Percentiles rank a stretch among this genome's conserved stretches.
phyloP scores from a whole-genome alignment of 2,329 filamentous ascomycete genomes.

The Lachnellula hyalina region DNA sequence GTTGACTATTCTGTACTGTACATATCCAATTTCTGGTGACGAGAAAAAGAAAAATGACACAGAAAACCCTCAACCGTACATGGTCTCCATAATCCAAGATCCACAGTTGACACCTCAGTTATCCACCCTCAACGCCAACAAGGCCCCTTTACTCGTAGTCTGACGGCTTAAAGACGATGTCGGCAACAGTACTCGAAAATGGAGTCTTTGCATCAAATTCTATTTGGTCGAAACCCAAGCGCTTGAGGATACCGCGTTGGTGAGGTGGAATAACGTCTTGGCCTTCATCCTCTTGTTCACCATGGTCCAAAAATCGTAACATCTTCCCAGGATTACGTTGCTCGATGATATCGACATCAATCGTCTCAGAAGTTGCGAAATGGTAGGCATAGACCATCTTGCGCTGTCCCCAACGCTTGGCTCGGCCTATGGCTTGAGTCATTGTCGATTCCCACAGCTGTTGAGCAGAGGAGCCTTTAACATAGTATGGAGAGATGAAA shows the following conservation, averaged over 20 bases:
- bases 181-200: background rate
- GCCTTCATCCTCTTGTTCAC: background rate
- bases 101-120: no score
- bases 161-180: background rate
- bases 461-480: conserved; percentile 35
- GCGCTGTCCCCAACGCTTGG: conserved; percentile 51
- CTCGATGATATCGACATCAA: conserved; percentile 13
- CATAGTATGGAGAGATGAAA: conserved; percentile 53
- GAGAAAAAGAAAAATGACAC: no score
- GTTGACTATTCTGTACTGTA: no score
- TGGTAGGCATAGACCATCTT: conserved; percentile 51
- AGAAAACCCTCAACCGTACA: no score
- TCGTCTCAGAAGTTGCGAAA: conserved; percentile 15
- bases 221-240: background rate
- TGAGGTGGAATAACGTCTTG: background rate
- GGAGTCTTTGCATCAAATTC: background rate
- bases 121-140: background rate
- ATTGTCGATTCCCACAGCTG: conserved; percentile 53
- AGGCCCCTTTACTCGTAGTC: background rate
- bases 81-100: no score
- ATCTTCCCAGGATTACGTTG: background rate
- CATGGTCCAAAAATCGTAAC: background rate
- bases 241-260: background rate
- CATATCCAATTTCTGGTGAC: no score
- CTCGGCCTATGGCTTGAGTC: conserved; percentile 59